Percentiles rank a stretch among this genome's conserved stretches.
These are phyloP conservation scores for Chlamydomonas reinhardtii DNA, from an alignment of 163 green algal genomes.

Conservation along the genomic window DNA sequence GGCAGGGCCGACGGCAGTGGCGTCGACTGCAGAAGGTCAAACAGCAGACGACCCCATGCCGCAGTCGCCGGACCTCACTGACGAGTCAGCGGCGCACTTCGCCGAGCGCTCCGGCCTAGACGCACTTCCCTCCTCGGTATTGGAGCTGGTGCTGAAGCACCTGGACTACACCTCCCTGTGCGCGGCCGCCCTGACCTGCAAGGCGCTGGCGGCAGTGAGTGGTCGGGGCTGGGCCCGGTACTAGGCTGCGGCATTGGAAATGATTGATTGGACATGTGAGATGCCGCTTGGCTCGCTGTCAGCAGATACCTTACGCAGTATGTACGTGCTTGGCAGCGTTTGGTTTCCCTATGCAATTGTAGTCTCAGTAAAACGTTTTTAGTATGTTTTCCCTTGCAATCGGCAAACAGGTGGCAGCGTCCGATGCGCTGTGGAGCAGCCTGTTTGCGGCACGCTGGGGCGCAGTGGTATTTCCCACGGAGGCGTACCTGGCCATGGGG, in stretches of 20 bases:
- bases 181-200: slow-evolving; percentile 20
- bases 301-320: too few species aligned
- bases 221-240: too few species aligned
- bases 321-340: too few species aligned
- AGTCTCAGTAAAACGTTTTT: too few species aligned
- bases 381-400: too few species aligned
- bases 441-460: slow-evolving; percentile 58
- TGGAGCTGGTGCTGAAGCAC: slow-evolving; percentile 55
- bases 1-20: not conserved
- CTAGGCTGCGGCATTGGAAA: too few species aligned
- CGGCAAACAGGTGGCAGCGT: slow-evolving; percentile 13
- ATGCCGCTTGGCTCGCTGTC: too few species aligned
- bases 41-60: not conserved
- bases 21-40: not conserved
- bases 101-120: not conserved
- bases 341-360: too few species aligned
- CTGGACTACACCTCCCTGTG: slow-evolving; percentile 44
- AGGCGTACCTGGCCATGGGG: not conserved
- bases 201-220: slow-evolving; percentile 10
- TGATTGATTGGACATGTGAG: too few species aligned
- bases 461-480: slow-evolving; percentile 55
- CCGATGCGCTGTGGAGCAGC: slow-evolving; percentile 24
- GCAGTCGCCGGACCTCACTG: too few species aligned
- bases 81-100: too few species aligned
- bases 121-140: slow-evolving; percentile 43